Percentiles rank a stretch among this genome's conserved stretches.
These are phyloP conservation scores for Chaetomium globosum DNA, from an alignment of 2,329 filamentous ascomycete genomes.

Conservation along the genomic window DNA sequence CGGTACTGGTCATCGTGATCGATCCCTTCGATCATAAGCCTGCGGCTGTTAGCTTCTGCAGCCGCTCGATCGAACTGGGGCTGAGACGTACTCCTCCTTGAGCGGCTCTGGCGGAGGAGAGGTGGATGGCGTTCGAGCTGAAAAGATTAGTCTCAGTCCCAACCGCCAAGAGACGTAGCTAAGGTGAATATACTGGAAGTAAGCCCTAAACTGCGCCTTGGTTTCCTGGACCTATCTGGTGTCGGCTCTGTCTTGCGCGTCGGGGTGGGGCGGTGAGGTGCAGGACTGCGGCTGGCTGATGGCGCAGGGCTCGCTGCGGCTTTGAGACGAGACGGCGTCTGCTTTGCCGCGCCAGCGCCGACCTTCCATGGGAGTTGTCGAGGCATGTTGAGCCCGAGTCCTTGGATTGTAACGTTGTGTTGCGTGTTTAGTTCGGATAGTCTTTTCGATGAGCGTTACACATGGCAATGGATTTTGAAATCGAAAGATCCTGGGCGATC, in stretches of 20 bases:
- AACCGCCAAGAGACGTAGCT: neutral
- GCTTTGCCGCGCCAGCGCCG: conserved; percentile 8
- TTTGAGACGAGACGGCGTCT: conserved; percentile 14
- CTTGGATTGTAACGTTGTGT: neutral
- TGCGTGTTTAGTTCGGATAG: neutral
- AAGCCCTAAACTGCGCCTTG: conserved; percentile 19
- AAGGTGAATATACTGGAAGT: neutral
- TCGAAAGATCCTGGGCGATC: neutral
- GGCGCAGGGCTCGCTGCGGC: conserved; percentile 18
- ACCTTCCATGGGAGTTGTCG: conserved; percentile 37
- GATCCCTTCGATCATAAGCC: conserved; percentile 66
- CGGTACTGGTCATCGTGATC: conserved; percentile 71
- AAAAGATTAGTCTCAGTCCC: neutral
- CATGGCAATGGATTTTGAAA: neutral
- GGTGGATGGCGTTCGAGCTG: conserved; percentile 40
- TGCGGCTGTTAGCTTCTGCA: conserved; percentile 36
- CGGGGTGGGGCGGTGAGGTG: conserved; percentile 18
- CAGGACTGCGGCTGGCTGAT: conserved; percentile 23
- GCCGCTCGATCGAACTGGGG: too few relatives aligned
- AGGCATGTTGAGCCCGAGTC: conserved; percentile 26
- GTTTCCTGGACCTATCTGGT: conserved; percentile 7
- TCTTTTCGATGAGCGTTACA: neutral
- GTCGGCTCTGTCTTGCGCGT: conserved; percentile 15
- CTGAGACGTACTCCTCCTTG: conserved; percentile 36
- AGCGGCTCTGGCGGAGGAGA: conserved; percentile 41